Percentiles rank a stretch among this genome's conserved stretches.
phyloP scores from a whole-genome alignment of 1,284 basidiomycete genomes.

The Apiotrichum laibachii region DNA sequence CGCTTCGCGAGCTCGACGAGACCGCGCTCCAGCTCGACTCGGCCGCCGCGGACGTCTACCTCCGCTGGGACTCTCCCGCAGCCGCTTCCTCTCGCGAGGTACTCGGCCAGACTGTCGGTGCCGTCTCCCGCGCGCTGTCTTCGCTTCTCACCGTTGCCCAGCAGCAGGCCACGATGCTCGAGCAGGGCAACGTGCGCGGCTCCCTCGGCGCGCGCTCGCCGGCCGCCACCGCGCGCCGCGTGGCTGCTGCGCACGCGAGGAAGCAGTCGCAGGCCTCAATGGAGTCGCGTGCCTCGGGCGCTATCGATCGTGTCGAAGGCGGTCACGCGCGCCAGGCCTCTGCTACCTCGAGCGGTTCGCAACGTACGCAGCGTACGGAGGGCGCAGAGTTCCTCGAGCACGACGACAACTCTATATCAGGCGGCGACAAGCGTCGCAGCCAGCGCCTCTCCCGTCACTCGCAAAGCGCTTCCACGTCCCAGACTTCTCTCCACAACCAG shows the following conservation, averaged over 20 bases:
- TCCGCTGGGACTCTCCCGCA: slow-evolving; percentile 9
- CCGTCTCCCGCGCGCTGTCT: slow-evolving; percentile 28
- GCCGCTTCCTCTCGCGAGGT: slow-evolving; percentile 9
- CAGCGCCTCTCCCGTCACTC: slow-evolving; percentile 19
- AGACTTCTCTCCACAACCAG: slow-evolving; percentile 22
- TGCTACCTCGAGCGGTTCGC: slow-evolving; percentile 9
- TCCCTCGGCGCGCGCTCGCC: slow-evolving; percentile 30
- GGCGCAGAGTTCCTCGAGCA: slow-evolving; percentile 44
- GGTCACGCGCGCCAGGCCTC: slow-evolving; percentile 13
- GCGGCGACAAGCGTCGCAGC: slow-evolving; percentile 3
- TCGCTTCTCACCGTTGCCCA: slow-evolving; percentile 32
- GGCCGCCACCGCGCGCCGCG: not conserved
- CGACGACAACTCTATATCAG: slow-evolving; percentile 23
- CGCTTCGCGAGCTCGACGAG: slow-evolving; percentile 38
- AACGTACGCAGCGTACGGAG: slow-evolving; percentile 14
- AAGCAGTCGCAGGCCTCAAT: slow-evolving; percentile 10
- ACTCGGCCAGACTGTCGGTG: slow-evolving; percentile 18
- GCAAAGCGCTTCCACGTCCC: slow-evolving; percentile 22
- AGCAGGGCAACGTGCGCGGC: slow-evolving; percentile 31
- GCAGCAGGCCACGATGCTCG: slow-evolving; percentile 31
- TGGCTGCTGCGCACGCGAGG: slow-evolving; percentile 5
- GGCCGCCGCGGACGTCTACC: slow-evolving; percentile 17
- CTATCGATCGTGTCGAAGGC: not conserved
- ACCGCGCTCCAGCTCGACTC: slow-evolving; percentile 20
- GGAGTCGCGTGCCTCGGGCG: slow-evolving; percentile 3